phyloP scores from a whole-genome alignment of 2,329 filamentous ascomycete genomes.

The Sclerotinia nivalis region DNA sequence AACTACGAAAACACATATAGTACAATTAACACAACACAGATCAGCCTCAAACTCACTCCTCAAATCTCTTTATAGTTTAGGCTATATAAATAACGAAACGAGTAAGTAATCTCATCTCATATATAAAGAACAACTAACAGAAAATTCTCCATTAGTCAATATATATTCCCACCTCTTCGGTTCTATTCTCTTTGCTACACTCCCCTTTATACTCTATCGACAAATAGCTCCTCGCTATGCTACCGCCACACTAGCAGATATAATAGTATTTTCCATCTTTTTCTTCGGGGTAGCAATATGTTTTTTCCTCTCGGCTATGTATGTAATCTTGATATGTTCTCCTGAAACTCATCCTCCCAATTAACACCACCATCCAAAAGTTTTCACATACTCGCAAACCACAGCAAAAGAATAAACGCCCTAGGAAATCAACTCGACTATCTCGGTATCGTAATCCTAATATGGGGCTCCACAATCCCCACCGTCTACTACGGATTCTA shows the following conservation, averaged over 20 bases:
- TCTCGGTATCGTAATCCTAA: constrained; percentile 44
- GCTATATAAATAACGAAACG: constrained; percentile 26
- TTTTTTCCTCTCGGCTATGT: constrained; percentile 43
- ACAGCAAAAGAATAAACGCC: constrained; percentile 43
- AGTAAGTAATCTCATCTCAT: neutral
- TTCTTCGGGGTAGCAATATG: constrained; percentile 45
- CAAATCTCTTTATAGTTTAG: constrained; percentile 20
- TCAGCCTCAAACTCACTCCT: constrained; percentile 23
- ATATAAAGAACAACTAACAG: constrained; percentile 28
- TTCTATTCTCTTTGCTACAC: constrained; percentile 39
- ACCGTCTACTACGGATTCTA: constrained; percentile 47
- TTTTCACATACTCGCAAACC: constrained; percentile 45
- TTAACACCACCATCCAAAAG: neutral
- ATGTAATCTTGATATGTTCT: neutral
- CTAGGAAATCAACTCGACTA: constrained; percentile 46
- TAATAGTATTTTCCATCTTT: constrained; percentile 45
- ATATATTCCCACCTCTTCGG: constrained; percentile 50
- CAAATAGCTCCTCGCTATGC: constrained; percentile 41
- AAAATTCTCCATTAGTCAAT: constrained; percentile 44
- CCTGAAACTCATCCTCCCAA: too few species aligned
- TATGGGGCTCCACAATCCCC: constrained; percentile 45
- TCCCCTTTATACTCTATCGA: constrained; percentile 39
- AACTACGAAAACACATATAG: too few species aligned
- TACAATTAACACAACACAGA: neutral
- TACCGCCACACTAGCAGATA: constrained; percentile 41